phyloP scores from a whole-genome alignment of 192 early-diverging fungal genomes.

The Ramicandelaber brevisporus region DNA sequence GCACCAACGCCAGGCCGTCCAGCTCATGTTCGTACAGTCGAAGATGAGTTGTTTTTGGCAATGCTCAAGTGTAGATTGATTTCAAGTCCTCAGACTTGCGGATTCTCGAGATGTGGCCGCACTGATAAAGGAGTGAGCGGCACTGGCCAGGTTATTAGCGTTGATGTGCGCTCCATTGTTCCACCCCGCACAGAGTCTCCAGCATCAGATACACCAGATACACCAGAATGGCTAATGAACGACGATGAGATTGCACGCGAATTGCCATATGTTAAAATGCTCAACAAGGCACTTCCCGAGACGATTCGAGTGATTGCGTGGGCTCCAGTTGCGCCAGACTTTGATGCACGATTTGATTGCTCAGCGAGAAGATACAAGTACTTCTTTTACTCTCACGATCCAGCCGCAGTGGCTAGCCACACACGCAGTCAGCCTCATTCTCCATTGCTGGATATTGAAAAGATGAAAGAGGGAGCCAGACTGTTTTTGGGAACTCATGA shows the following conservation, averaged over 20 bases:
- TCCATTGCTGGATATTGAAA: conserved; percentile 32
- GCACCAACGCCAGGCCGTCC: too few relatives aligned
- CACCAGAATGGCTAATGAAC: too few relatives aligned
- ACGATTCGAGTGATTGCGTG: conserved; percentile 85
- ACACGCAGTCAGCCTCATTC: too few relatives aligned
- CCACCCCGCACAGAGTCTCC: conserved; percentile 14
- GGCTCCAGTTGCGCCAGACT: conserved; percentile 46
- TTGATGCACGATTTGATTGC: conserved; percentile 77
- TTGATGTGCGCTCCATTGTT: conserved; percentile 44
- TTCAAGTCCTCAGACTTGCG: conserved; percentile 28
- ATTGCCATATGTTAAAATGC: conserved; percentile 51
- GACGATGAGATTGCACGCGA: conserved; percentile 17
- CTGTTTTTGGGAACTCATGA: conserved; percentile 62
- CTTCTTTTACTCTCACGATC: too few relatives aligned
- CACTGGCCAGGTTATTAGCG: conserved; percentile 65
- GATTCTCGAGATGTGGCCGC: conserved; percentile 60
- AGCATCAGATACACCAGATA: conserved; percentile 7
- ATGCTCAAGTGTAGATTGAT: conserved; percentile 54
- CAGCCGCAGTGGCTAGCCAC: too few relatives aligned
- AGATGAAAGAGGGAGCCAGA: conserved; percentile 47
- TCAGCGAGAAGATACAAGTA: conserved; percentile 68
- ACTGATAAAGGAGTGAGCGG: conserved; percentile 77
- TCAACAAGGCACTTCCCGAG: conserved; percentile 62
- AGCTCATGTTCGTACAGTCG: conserved; percentile 36
- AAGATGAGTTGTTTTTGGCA: conserved; percentile 65